Percentiles rank a stretch among this genome's conserved stretches.
Evolutionary conservation across 208 protist genomes (phyloP).

Genomic region (Wallacemonas sp.): DNA sequence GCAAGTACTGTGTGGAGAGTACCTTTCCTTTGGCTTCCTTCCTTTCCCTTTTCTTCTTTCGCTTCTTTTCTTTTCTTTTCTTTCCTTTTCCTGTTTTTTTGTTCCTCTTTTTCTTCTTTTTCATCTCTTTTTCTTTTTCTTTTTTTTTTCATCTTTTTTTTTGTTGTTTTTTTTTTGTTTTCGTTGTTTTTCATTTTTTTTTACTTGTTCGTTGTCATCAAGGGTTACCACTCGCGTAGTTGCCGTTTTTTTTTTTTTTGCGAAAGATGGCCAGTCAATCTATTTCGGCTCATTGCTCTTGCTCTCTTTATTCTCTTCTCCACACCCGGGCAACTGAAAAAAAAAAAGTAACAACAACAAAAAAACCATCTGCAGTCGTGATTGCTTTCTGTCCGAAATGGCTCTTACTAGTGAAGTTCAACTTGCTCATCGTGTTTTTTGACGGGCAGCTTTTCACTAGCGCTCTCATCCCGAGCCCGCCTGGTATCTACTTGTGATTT

Average conservation of each 20-base stretch:
- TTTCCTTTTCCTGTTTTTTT: background rate
- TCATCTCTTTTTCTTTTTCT: constrained; percentile 9
- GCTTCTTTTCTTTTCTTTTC: background rate
- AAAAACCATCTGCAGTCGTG: constrained; percentile 4
- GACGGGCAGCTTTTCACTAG: no score
- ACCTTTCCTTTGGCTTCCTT: no score
- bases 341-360: constrained; percentile 14
- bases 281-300: no score
- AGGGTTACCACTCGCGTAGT: no score
- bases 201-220: background rate
- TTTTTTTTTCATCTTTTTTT: no score
- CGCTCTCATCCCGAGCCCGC: no score
- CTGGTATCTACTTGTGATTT: background rate
- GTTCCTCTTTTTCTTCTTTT: background rate
- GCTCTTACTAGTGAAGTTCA: no score
- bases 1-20: no score
- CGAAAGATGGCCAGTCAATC: no score
- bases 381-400: no score
- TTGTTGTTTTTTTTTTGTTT: constrained; percentile 13
- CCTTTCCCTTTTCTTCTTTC: no score
- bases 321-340: constrained; percentile 9
- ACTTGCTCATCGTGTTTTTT: no score
- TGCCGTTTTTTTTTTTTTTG: constrained; percentile 17
- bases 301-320: constrained; percentile 18
- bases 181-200: constrained; percentile 19